These are phyloP conservation scores for Emmonsia crescens DNA, from an alignment of 2,329 filamentous ascomycete species.

Conservation along the genomic window DNA sequence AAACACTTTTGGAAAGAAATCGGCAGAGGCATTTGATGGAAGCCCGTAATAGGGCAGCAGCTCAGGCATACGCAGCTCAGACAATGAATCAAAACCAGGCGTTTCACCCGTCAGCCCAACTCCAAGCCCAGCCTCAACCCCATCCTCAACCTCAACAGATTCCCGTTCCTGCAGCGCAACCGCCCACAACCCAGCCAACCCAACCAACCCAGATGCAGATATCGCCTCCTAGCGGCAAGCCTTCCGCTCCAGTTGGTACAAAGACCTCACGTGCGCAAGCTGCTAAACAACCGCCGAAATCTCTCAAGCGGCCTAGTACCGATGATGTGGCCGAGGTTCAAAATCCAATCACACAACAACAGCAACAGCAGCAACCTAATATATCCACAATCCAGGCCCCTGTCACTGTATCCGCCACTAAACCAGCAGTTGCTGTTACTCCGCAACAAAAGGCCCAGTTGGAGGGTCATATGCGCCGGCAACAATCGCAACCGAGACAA, in stretches of 20 bases:
- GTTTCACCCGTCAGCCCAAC: slow-evolving; percentile 15
- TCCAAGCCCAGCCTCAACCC: slow-evolving; percentile 13
- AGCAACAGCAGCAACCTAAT: slow-evolving; percentile 12
- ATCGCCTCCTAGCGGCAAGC: slow-evolving; percentile 9
- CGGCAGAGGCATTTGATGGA: slow-evolving; percentile 27
- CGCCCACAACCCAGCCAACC: slow-evolving; percentile 16
- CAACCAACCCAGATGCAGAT: slow-evolving; percentile 18
- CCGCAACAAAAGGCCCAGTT: slow-evolving; percentile 32
- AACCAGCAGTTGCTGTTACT: slow-evolving; percentile 23
- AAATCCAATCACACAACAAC: slow-evolving; percentile 25
- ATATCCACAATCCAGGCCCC: slow-evolving; percentile 16
- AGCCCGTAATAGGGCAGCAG: slow-evolving; percentile 18
- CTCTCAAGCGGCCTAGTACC: slow-evolving; percentile 32
- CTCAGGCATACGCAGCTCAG: slow-evolving; percentile 16
- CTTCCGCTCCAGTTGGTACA: slow-evolving; percentile 11
- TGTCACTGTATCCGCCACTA: slow-evolving; percentile 15
- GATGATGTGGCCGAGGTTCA: slow-evolving; percentile 38
- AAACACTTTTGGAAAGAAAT: slow-evolving; percentile 24
- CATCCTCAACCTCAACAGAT: not conserved
- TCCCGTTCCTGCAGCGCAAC: slow-evolving; percentile 18
- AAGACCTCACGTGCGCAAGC: slow-evolving; percentile 21
- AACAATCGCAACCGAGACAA: slow-evolving; percentile 24
- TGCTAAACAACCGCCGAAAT: slow-evolving; percentile 27
- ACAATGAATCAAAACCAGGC: slow-evolving; percentile 18
- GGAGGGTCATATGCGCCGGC: slow-evolving; percentile 27